Evolutionary conservation across 345 rosid genomes (phyloP), one percentile per base, ranked within the genome.

Genomic region (Gynandropsis gynandra): DNA sequence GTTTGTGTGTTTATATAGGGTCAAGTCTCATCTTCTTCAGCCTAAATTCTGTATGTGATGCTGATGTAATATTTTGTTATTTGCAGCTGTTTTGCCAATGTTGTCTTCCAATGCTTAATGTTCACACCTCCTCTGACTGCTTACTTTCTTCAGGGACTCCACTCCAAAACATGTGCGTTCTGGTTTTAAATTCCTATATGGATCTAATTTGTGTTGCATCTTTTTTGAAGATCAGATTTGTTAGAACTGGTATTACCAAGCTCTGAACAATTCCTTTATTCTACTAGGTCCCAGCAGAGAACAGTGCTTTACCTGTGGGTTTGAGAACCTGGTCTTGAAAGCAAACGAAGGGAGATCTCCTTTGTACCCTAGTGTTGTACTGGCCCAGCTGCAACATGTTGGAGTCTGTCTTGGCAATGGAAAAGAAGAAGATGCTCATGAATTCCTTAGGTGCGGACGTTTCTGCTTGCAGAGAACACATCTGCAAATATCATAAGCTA

Each of bases 351-450:
- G 80, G 35, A 83, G 73, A 68, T 71, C 82, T 56, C 82, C 87
- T 10, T 64, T 88, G 33, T 85, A 95, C 41, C 94, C 97, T 47
- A 59, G 43, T 61, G 74, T 76, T 54, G 78, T 93, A 41, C 55
- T 92, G 33, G 82, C 95, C 45, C 87, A 73, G 47, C 67, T 93
- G 38, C 86, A 72, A 53, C 75, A 61, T 60, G 73, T 77, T 37
- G 90, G 89, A 75, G 80, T 81, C 59, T 80, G 63, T 62, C 89
- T 88, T 68, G 83, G 85, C 41, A 74, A 74, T 59, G 99, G 99
- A 24, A 81, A 78, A 56, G 85, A 93, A 68, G 99, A 93, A 75
- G 99, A 93, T 64, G 99, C 99, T 21, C 99, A 93, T 77, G 97
- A 93, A 72, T 93, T 88, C 66, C 73, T 93, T 54, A 83, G 99